Conservation (phyloP, 2,329 filamentous ascomycete species). For the Calonectria hawksworthii region DNA sequence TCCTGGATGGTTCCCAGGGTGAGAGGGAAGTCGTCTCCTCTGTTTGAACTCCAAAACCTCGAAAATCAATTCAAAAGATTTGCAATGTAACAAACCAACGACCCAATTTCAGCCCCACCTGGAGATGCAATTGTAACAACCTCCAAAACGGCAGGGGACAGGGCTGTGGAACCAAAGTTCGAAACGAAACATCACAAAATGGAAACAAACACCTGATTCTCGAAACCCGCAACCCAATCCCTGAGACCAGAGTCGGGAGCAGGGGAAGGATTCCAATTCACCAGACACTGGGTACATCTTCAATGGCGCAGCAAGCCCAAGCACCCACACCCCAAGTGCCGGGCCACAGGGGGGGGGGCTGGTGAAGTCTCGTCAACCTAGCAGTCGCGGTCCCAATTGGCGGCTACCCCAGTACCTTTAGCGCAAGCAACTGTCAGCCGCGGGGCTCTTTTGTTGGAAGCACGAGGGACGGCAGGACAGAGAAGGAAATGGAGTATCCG, state of each 20-base stretch:
- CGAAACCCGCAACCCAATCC: not conserved
- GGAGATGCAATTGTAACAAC: not conserved
- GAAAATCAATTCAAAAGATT: not conserved
- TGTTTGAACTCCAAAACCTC: not conserved
- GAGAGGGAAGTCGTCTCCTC: not conserved
- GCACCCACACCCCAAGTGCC: slow-evolving; percentile 37
- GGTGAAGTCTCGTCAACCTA: slow-evolving; percentile 30
- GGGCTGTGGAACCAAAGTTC: slow-evolving; percentile 12
- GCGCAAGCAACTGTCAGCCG: slow-evolving; percentile 28
- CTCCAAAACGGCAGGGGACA: not conserved
- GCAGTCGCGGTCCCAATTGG: slow-evolving; percentile 30
- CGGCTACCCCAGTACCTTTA: slow-evolving; percentile 5
- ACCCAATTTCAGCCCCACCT: not conserved
- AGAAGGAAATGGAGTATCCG: slow-evolving; percentile 14
- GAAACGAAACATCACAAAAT: slow-evolving; percentile 16
- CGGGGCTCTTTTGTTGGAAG: slow-evolving; percentile 29
- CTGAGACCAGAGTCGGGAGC: not conserved
- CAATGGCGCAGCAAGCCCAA: slow-evolving; percentile 39
- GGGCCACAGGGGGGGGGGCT: slow-evolving; percentile 36
- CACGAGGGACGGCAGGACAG: not conserved
- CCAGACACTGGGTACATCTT: slow-evolving; percentile 28
- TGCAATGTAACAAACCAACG: not conserved
- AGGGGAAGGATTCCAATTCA: not conserved
- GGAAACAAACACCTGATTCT: not conserved
- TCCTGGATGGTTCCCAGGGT: not conserved